Conservation (phyloP, 768 basidiomycete species). For the Hemileccinum impolitum region DNA sequence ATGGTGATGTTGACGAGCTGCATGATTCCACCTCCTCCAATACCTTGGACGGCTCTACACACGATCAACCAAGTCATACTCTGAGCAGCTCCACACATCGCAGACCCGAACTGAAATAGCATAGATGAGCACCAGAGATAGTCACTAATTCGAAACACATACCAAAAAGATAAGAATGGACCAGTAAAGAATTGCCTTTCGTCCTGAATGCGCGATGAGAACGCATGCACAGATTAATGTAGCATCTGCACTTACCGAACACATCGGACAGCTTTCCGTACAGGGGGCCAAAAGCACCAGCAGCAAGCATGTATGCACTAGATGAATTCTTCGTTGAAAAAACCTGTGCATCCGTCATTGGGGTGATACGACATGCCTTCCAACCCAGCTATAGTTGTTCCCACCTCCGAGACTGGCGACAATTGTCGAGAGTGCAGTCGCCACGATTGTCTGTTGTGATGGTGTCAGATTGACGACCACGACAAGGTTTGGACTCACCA, state of each 20-base stretch:
- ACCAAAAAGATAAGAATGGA: conserved; percentile 70
- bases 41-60: conserved; percentile 74
- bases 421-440: conserved; percentile 76
- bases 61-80: conserved; percentile 73
- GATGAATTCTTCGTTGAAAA: not conserved
- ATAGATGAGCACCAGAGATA: not conserved
- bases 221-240: not conserved
- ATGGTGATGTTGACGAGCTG: conserved; percentile 75
- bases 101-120: conserved; percentile 58
- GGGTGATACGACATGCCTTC: conserved; percentile 42
- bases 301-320: conserved; percentile 73
- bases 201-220: conserved; percentile 32
- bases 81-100: conserved; percentile 77
- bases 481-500: conserved; percentile 35
- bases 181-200: conserved; percentile 69
- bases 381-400: conserved; percentile 68
- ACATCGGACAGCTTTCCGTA: conserved; percentile 78
- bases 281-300: conserved; percentile 62
- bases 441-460: conserved; percentile 53
- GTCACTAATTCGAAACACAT: conserved; percentile 10
- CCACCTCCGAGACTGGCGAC: conserved; percentile 61
- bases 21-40: conserved; percentile 76
- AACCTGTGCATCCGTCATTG: not conserved
- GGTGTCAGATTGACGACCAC: not conserved
- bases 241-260: conserved; percentile 26